Percentiles rank a stretch among this genome's conserved stretches.
Evolutionary conservation across 768 basidiomycete species (phyloP).

Genomic region (Multifurca ochricompacta): DNA sequence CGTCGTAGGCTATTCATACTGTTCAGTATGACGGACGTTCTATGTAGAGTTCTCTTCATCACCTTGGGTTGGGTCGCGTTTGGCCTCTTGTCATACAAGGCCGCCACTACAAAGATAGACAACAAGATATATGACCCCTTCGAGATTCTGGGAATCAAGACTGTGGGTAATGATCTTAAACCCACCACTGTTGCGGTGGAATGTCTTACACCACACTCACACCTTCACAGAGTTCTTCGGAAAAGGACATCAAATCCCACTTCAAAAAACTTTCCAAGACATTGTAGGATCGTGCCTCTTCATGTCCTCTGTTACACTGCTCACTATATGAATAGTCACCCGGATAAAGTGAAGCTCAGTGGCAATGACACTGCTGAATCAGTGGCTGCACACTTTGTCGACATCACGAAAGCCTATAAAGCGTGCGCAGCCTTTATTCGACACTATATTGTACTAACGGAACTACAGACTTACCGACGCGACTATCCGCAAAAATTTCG

Average conservation of each 20-base stretch:
- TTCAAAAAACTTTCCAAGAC: slow-evolving; percentile 86
- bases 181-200: background rate
- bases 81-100: slow-evolving; percentile 59
- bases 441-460: background rate
- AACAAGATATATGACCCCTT: slow-evolving; percentile 87
- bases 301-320: background rate
- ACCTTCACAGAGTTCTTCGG: slow-evolving; percentile 45
- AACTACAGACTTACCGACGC: slow-evolving; percentile 75
- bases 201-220: background rate
- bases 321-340: slow-evolving; percentile 53
- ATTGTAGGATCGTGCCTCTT: slow-evolving; percentile 46
- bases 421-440: slow-evolving; percentile 41
- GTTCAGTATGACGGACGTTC: background rate
- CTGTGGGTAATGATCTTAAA: slow-evolving; percentile 38
- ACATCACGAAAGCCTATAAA: slow-evolving; percentile 97
- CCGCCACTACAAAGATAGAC: slow-evolving; percentile 47
- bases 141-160: slow-evolving; percentile 75
- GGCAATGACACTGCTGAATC: slow-evolving; percentile 80
- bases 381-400: slow-evolving; percentile 80
- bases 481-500: slow-evolving; percentile 82
- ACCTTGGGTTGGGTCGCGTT: slow-evolving; percentile 69
- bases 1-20: slow-evolving; percentile 1
- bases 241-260: slow-evolving; percentile 93
- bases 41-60: slow-evolving; percentile 48
- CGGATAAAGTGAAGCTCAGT: slow-evolving; percentile 86